Evolutionary conservation across 306 rosid genomes (phyloP), one percentile per base, ranked within the genome.

Genomic region (Medicago arabica): DNA sequence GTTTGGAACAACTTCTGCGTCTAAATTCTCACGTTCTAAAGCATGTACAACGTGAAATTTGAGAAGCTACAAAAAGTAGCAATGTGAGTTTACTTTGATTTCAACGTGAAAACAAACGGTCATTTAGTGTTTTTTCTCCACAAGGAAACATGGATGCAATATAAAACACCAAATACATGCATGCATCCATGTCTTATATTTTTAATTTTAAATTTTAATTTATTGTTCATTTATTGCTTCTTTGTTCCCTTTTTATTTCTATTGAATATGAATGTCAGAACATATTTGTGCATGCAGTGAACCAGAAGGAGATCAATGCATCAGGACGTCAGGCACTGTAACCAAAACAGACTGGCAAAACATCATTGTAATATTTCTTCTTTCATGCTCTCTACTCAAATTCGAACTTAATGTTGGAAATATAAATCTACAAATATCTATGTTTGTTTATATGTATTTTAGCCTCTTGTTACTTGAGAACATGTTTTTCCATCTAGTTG

Each of bases 331-430:
- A 25, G 88, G 77, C 39, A 67, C 83, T 75, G 71, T 78, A 21
- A 21, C 10, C 76, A 87, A 79, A 84, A 90, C 96, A 47, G 97
- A 96, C 79, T 96, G 99, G 99, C 97, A 88, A 60, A 88, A 86
- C 72, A 84, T 89, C 82, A 96, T 96, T 70, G 99, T 96, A 88
- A 85, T 82, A 18, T 60, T 73, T 67, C 19, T 36, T 57, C 6
- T 67, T 76, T 75, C 67, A 55, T 47, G 16, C 23, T 55, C 71
- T 23, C 71, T 23, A 39, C 0, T 72, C 39, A 80, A 14, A 54
- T 62, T 72, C 51, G 43, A 68, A 39, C 10, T 70, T 71, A 14
- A 46, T 47, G 18, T 31, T 69, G 43, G 55, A 74, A 67, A 49
- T 57, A n/a, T 25, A 70, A 64, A 28, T 60, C 60, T 40, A 40